Conservation (phyloP, 2,329 filamentous ascomycete genomes). For the Colletotrichum spinosum region DNA sequence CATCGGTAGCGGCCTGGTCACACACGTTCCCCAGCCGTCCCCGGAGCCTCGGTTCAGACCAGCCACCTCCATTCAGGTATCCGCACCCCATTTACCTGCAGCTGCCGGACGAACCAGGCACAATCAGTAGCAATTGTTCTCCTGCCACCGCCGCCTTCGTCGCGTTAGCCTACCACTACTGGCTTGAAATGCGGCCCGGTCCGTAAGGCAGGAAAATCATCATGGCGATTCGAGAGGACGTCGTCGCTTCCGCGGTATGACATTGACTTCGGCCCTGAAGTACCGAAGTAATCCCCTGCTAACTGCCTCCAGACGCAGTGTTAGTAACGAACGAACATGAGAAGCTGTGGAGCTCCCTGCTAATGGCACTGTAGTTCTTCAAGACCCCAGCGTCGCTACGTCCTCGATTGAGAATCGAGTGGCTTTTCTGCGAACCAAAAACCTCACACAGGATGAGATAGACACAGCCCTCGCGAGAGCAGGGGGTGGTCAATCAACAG, state of each 20-base stretch:
- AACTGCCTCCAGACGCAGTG: constrained; percentile 53
- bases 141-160: constrained; percentile 1
- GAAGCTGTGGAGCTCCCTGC: background rate
- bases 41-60: constrained; percentile 19
- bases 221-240: constrained; percentile 93
- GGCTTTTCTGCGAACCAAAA: constrained; percentile 95
- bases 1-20: background rate
- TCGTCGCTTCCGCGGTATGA: constrained; percentile 84
- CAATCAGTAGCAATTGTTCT: constrained; percentile 1
- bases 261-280: constrained; percentile 14
- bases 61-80: constrained; percentile 39
- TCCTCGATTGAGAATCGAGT: constrained; percentile 94
- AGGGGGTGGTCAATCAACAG: constrained; percentile 65
- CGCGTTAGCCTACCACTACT: constrained; percentile 11
- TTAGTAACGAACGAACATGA: constrained; percentile 43
- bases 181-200: constrained; percentile 18
- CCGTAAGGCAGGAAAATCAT: constrained; percentile 35
- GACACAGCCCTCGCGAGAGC: constrained; percentile 83
- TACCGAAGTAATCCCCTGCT: constrained; percentile 3
- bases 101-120: too few relatives aligned
- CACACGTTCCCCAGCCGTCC: background rate
- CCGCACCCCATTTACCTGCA: too few relatives aligned
- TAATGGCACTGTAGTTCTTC: constrained; percentile 72
- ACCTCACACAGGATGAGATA: constrained; percentile 96
- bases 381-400: constrained; percentile 90